Evolutionary conservation across 106 monocot species (phyloP).

Genomic region (Dactylorhiza incarnata): DNA sequence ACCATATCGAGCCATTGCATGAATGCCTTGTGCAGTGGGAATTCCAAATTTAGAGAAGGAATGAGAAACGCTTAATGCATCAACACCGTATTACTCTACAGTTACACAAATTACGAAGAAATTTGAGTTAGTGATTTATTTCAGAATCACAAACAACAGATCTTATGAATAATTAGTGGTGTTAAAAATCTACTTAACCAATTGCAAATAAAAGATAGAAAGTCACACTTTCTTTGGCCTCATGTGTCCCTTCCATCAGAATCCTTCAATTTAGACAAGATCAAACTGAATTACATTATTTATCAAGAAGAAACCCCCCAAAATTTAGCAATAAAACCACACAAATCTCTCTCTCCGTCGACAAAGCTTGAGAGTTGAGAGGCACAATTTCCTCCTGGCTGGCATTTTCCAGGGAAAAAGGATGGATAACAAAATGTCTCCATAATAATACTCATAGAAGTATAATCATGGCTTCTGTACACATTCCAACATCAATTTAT

Average conservation of each 20-base stretch:
- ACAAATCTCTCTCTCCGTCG: too few relatives aligned
- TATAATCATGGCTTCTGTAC: too few relatives aligned
- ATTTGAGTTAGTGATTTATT: neutral
- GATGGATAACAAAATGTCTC: too few relatives aligned
- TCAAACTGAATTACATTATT: neutral
- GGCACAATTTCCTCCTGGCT: too few relatives aligned
- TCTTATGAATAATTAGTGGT: neutral
- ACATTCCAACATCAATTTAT: too few relatives aligned
- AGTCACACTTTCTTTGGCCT: neutral
- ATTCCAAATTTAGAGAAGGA: neutral
- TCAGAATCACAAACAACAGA: neutral
- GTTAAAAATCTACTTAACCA: neutral
- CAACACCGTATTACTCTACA: neutral
- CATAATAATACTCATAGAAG: too few relatives aligned
- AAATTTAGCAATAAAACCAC: too few relatives aligned
- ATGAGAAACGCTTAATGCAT: neutral
- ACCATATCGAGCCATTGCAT: too few relatives aligned
- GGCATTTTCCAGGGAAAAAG: too few relatives aligned
- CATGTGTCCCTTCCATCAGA: neutral
- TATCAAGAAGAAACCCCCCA: too few relatives aligned
- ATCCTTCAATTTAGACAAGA: neutral
- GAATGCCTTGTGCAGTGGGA: too few relatives aligned
- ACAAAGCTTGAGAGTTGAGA: too few relatives aligned
- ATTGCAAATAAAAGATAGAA: neutral
- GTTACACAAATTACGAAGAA: neutral